Evolutionary conservation across 768 basidiomycete species (phyloP), one percentile per base, ranked within the genome.

Genomic region (Megacollybia marginata): DNA sequence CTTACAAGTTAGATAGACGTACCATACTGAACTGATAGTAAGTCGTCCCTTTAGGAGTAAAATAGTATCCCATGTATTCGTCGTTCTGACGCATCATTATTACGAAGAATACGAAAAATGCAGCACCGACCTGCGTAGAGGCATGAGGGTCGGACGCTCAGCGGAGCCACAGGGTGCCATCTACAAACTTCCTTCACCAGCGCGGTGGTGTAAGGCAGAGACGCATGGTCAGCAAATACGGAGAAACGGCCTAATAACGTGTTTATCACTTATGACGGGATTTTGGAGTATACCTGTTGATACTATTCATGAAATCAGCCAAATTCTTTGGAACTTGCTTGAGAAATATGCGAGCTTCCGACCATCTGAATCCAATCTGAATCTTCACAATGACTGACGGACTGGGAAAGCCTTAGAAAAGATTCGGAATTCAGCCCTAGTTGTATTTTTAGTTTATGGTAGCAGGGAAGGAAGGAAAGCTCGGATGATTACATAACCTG

Each of bases 201-300:
- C n/a, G n/a, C 23, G 20, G 11, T 11, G 11, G 11, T 11, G 35
- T 38, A 11, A 11, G 11, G 35, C 35, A 38, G 11, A 38, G 11
- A 16, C 16, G 35, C 35, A 23, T 50, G 20, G 20, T 59, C 58
- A 5, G 34, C 45, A n/a, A 58, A 31, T 31, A 32, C 48, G 1
- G 62, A 62, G 18, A 63, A 51, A 10, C 59, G 42, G n/a, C n/a
- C n/a, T n/a, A n/a, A n/a, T n/a, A n/a, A n/a, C n/a, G n/a, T n/a
- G n/a, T n/a, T n/a, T n/a, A n/a, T n/a, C n/a, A 18, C 53, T 50
- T 3, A 58, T 38, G 18, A 60, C 52, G 15, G 8, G 18, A 28
- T 6, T 28, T 28, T 6, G 2, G 2, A 28, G 6, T 19, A 5
- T 23, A 45, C 44, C 44, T 2, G 3, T 45, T 45, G 15, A 45